Evolutionary conservation across 345 rosid genomes (phyloP), one percentile per base, ranked within the genome.

Genomic region (Microcos paniculata): DNA sequence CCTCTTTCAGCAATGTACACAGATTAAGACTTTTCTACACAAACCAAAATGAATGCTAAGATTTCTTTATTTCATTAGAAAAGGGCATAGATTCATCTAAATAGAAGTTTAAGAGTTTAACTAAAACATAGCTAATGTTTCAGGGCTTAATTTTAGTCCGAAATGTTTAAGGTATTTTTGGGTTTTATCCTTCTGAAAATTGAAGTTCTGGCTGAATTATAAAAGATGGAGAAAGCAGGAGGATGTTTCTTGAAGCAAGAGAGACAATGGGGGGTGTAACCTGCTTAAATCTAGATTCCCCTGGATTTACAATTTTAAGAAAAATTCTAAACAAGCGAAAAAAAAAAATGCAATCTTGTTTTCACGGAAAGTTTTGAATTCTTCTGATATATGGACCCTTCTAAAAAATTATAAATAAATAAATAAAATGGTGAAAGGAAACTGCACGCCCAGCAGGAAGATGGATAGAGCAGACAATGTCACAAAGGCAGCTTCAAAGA

Each of bases 111-210:
- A 62, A 18, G 26, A 18, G 70, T 23, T 21, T 64, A 40, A 63
- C 48, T n/a, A 63, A 40, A 38, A 21, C 70, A 12, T 40, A 64
- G n/a, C 43, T 11, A 38, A 21, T 40, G 70, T 40, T 21, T 21
- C 18, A 2, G 19, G 51, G 18, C 26, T 64, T 40, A 64, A 4
- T 40, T 38, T 28, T 14, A n/a, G 14, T 42, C 30, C 42, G 18
- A 42, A 42, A 21, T 13, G n/a, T 33, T 24, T 43, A 45, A 66
- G 53, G 33, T 43, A 66, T 0, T 43, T 43, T 66, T 43, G 71
- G 71, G 35, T 13, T 45, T 66, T 66, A 64, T 26, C 70, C 18
- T 21, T 42, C 70, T 42, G 51, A 64, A 64, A 64, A 64, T 64
- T 35, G 13, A 33, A 33, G 15, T 33, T 62, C 43, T 33, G 24